Evolutionary conservation across 768 basidiomycete species (phyloP).

Genomic region (Mycena alexandri): DNA sequence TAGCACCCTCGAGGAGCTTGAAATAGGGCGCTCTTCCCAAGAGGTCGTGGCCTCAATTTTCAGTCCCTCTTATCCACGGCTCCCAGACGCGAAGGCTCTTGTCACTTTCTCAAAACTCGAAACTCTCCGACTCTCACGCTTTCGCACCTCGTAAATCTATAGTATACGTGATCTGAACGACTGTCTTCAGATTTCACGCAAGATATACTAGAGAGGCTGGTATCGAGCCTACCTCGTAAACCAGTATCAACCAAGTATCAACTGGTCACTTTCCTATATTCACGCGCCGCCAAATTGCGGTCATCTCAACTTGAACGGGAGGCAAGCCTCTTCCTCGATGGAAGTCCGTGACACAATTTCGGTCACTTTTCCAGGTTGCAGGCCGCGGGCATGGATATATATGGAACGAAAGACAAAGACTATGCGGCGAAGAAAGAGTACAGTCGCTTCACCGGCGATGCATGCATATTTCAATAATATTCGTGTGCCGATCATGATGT

Average conservation of each 20-base stretch:
- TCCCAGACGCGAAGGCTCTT: too few species aligned
- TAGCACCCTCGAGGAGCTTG: background rate
- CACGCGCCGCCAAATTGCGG: background rate
- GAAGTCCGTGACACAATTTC: background rate
- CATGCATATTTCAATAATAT: too few species aligned
- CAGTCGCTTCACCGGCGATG: too few species aligned
- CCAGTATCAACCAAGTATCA: too few species aligned
- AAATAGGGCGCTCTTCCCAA: background rate
- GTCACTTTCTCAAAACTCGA: background rate
- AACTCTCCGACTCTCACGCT: background rate
- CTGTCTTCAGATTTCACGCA: too few species aligned
- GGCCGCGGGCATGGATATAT: background rate
- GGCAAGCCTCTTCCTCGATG: background rate
- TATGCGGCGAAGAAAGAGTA: too few species aligned
- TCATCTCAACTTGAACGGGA: background rate
- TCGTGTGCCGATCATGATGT: too few species aligned
- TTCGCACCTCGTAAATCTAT: background rate
- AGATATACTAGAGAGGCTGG: too few species aligned
- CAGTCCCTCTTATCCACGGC: too few species aligned
- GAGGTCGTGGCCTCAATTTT: background rate
- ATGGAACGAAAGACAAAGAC: background rate
- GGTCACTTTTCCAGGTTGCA: background rate
- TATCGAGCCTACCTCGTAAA: too few species aligned
- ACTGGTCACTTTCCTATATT: background rate
- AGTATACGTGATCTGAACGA: too few species aligned